Evolutionary conservation across 2,329 filamentous ascomycete genomes (phyloP), one percentile per base, ranked within the genome.

Genomic region (Penicillium sp.): DNA sequence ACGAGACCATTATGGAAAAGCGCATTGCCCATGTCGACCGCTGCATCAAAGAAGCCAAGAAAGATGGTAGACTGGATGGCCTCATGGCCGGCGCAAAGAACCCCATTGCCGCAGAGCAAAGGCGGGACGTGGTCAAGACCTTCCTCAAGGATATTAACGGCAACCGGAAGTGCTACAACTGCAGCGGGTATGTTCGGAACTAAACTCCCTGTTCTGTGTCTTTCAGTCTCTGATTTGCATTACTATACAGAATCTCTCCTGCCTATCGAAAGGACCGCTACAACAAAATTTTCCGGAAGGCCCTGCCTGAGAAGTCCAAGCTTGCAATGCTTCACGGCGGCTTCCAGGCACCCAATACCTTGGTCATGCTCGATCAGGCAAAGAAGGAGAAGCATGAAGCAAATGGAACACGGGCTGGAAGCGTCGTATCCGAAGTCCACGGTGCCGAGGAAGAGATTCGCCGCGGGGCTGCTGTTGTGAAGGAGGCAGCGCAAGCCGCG

Each of bases 271-370:
- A 95, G 67, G 91, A 98, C 61, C 80, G 86, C 35, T 93, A 83
- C 60, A 86, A 90, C 63, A 98, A 97, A 69, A 89, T 98, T 44
- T 98, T 97, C 68, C 85, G 91, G 64, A 93, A 87, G 63, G 76
- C 86, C 1, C 72, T 96, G 46, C 80, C 77, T 38, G 70, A 77
- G 38, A 95, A 94, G 67, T 83, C 93, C 28, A 82, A 83, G 64
- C 78, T 82, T 34, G 82, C 85, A 51, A 95, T 95, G 86, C 78
- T 82, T 3, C 81, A 86, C 56, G 69, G 69, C 39, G 78, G 81
- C 44, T 80, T 89, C 63, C 84, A 82, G 58, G 75, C 81, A 28
- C 77, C 78, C 42, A 87, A 93, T 63, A 84, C 87, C 3, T 75
- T 94, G 58, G 69, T 86, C 10, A 73, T 84, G 49, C 70, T 81